phyloP scores from a whole-genome alignment of 495 filamentous ascomycete genomes.

The Neohortaea acidophila region DNA sequence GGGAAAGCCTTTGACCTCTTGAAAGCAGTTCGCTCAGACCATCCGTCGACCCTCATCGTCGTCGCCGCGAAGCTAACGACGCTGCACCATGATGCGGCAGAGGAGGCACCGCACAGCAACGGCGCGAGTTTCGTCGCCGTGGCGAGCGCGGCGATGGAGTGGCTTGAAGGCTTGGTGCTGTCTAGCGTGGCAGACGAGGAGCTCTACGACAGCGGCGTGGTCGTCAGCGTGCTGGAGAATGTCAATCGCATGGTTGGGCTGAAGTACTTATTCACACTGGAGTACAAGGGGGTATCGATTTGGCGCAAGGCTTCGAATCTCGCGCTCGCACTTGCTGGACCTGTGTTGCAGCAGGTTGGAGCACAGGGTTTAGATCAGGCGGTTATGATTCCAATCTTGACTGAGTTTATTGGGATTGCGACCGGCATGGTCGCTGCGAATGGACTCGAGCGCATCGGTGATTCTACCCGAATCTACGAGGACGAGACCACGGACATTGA shows the following conservation, averaged over 20 bases:
- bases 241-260: constrained; percentile 46
- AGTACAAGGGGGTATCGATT: constrained; percentile 45
- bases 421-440: constrained; percentile 42
- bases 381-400: constrained; percentile 38
- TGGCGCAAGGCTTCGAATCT: constrained; percentile 69
- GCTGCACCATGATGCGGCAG: constrained; percentile 40
- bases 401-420: constrained; percentile 41
- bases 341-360: constrained; percentile 44
- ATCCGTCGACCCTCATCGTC: constrained; percentile 50
- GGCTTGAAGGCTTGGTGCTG: constrained; percentile 46
- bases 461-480: constrained; percentile 31
- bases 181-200: constrained; percentile 16
- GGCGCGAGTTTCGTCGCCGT: constrained; percentile 62
- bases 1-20: constrained; percentile 55
- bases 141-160: constrained; percentile 60
- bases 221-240: constrained; percentile 49
- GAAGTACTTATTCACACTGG: constrained; percentile 36
- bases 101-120: background rate
- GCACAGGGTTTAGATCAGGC: constrained; percentile 35
- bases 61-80: constrained; percentile 54
- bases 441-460: constrained; percentile 6
- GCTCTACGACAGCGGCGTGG: constrained; percentile 13
- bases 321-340: constrained; percentile 39
- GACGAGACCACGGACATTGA: constrained; percentile 71
- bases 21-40: constrained; percentile 55